These are phyloP conservation scores for Dictyostelium purpureum DNA, from an alignment of 78 protist species.

Conservation along the genomic window DNA sequence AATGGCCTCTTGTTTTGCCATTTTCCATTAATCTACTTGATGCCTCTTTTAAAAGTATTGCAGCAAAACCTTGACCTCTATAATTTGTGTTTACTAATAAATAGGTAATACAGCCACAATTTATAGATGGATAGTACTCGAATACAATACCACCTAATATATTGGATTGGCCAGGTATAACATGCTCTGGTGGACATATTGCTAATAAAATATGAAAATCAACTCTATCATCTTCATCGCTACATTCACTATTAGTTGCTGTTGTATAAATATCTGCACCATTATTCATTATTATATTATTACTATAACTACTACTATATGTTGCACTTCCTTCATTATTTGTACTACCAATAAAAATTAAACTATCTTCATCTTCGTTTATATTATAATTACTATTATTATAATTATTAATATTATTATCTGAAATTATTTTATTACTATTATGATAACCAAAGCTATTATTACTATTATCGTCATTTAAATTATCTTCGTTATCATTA, in stretches of 20 bases:
- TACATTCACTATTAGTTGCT: neutral
- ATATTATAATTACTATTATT: neutral
- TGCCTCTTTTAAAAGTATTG: constrained; percentile 23
- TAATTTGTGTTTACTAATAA: constrained; percentile 30
- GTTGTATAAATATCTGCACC: too few species aligned
- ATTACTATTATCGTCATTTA: neutral
- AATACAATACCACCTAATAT: constrained; percentile 76
- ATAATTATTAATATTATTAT: too few species aligned
- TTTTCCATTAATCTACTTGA: neutral
- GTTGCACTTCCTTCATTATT: neutral
- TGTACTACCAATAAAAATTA: neutral
- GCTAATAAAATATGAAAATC: constrained; percentile 59
- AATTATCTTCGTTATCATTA: neutral
- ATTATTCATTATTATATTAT: neutral
- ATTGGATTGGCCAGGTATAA: neutral
- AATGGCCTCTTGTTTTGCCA: neutral
- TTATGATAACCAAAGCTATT: neutral
- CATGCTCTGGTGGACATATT: constrained; percentile 8
- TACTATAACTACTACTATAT: neutral
- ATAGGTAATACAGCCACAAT: constrained; percentile 63
- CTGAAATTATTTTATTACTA: neutral
- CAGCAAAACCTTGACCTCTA: constrained; percentile 61
- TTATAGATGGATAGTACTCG: constrained; percentile 61
- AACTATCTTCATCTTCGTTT: neutral
- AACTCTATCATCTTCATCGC: neutral